A percentile compares a stretch with the other conserved stretches of the same genome.
Evolutionary conservation across 805 yeast species (phyloP).

Genomic region (Blastobotrys attinorum): DNA sequence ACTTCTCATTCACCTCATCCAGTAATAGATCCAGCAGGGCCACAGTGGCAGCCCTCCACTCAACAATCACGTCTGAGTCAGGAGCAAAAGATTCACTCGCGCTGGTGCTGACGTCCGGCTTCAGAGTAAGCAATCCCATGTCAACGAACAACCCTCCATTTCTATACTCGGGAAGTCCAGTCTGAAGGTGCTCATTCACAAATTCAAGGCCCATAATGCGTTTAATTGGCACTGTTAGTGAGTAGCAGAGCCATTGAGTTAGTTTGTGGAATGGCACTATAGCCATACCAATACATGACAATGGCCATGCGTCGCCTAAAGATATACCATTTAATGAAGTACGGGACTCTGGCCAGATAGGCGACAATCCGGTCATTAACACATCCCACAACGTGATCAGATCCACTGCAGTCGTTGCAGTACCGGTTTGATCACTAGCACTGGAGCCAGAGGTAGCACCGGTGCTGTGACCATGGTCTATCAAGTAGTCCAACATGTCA

Average conservation of each 20-base stretch:
- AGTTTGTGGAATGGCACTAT: constrained; percentile 58
- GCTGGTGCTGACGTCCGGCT: constrained; percentile 31
- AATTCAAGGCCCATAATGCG: constrained; percentile 36
- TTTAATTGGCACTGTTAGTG: constrained; percentile 46
- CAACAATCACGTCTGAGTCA: constrained; percentile 53
- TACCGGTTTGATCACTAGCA: too few relatives aligned
- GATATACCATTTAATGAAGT: constrained; percentile 42
- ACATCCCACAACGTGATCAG: constrained; percentile 45
- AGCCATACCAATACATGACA: constrained; percentile 20
- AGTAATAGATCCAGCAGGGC: constrained; percentile 47
- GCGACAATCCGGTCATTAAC: constrained; percentile 46
- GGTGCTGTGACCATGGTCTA: too few relatives aligned
- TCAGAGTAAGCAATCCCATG: constrained; percentile 42
- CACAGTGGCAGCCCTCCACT: constrained; percentile 59
- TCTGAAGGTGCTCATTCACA: constrained; percentile 36
- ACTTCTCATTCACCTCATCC: constrained; percentile 42
- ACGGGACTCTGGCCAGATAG: constrained; percentile 59
- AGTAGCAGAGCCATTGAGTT: constrained; percentile 62
- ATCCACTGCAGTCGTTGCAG: too few relatives aligned
- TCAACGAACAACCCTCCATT: constrained; percentile 61
- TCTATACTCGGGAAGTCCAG: constrained; percentile 55
- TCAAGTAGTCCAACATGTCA: constrained; percentile 41
- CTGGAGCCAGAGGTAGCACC: constrained; percentile 14
- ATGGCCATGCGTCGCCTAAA: constrained; percentile 57
- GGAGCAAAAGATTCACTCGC: constrained; percentile 45